Conservation (phyloP, 441 rosid genomes). For the Croton setiger region DNA sequence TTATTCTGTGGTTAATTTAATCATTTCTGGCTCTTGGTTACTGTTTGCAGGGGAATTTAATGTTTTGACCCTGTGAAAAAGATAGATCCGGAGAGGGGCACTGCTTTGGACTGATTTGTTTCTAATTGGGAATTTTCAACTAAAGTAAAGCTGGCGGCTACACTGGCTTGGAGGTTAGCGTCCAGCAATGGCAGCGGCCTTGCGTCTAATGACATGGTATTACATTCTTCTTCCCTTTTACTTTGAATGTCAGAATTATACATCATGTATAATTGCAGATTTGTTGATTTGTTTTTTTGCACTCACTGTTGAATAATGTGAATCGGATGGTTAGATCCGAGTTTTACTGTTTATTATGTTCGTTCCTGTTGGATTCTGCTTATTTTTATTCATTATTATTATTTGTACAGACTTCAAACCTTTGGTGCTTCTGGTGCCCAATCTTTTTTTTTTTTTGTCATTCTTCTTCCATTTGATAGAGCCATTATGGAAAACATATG, state of each 20-base stretch:
- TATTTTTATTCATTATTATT: background rate
- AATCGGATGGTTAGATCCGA: constrained; percentile 16
- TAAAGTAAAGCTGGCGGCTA: constrained; percentile 58
- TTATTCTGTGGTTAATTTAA: background rate
- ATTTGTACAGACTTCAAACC: background rate
- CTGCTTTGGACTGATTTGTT: constrained; percentile 28
- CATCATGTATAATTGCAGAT: background rate
- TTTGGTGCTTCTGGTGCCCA: background rate
- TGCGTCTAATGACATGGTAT: constrained; percentile 68
- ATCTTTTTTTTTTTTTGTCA: background rate
- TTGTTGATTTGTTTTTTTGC: background rate
- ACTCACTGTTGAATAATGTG: background rate
- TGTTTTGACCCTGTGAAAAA: constrained; percentile 45
- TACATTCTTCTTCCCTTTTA: background rate
- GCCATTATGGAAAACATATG: background rate
- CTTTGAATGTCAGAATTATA: background rate
- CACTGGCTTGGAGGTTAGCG: constrained; percentile 86
- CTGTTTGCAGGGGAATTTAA: constrained; percentile 52
- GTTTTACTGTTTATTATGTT: background rate
- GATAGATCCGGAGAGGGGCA: constrained; percentile 62
- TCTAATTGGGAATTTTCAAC: constrained; percentile 33
- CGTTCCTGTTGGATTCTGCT: background rate
- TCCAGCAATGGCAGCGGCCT: constrained; percentile 73
- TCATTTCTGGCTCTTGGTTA: constrained; percentile 13
- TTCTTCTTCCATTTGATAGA: background rate